Conservation (phyloP, 2,329 filamentous ascomycete genomes). For the Leptodontidium sp. region DNA sequence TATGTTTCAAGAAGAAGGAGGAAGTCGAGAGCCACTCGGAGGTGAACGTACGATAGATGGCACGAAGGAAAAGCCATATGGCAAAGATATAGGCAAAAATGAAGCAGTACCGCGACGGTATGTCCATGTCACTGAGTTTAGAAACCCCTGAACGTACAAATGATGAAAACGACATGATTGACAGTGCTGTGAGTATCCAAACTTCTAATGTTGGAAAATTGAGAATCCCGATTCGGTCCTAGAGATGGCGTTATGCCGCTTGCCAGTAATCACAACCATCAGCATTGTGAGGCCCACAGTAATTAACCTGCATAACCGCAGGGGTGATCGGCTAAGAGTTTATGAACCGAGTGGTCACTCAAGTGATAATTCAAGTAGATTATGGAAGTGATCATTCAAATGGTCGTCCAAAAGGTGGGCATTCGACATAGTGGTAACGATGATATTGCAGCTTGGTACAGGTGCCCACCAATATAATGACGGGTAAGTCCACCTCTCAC, state of each 20-base stretch:
- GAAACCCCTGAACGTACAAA: conserved; percentile 6
- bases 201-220: conserved; percentile 4
- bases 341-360: background rate
- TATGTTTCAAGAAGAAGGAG: conserved; percentile 25
- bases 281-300: no score
- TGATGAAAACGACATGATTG: conserved; percentile 1
- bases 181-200: background rate
- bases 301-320: background rate
- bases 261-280: no score
- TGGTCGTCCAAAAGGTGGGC: background rate
- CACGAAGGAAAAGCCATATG: conserved; percentile 26
- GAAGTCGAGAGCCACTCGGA: background rate
- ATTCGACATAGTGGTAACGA: no score
- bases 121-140: background rate
- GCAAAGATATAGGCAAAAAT: conserved; percentile 8
- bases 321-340: background rate
- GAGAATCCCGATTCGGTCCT: background rate
- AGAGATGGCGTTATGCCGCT: background rate
- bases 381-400: background rate
- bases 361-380: conserved; percentile 9
- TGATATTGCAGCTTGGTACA: no score
- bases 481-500: no score
- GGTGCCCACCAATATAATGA: no score
- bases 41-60: conserved; percentile 19
- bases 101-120: no score